Evolutionary conservation across 2,329 filamentous ascomycete genomes (phyloP).

Genomic region (Acephala macrosclerotiorum): DNA sequence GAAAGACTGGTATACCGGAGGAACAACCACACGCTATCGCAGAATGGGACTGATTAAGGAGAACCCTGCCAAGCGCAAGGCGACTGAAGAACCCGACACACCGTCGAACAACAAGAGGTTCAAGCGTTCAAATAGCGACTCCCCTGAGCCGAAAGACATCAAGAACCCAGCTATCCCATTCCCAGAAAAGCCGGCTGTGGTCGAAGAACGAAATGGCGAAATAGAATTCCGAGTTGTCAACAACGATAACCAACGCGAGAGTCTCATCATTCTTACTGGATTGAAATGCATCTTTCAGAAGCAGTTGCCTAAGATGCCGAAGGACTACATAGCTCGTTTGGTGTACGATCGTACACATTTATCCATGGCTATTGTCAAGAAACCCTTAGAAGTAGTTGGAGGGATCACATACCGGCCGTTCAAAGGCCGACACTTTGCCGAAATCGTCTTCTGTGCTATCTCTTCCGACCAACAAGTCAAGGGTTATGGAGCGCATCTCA

Average conservation of each 20-base stretch:
- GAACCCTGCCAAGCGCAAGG: constrained; percentile 70
- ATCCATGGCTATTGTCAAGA: constrained; percentile 97
- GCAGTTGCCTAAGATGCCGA: constrained; percentile 98
- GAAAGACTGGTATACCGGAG: background rate
- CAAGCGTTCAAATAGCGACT: constrained; percentile 57
- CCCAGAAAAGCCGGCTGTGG: constrained; percentile 90
- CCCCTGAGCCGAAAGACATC: constrained; percentile 46
- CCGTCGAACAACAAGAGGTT: constrained; percentile 70
- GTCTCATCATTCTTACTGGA: constrained; percentile 91
- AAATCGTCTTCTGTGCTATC: constrained; percentile 98
- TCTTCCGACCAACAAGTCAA: constrained; percentile 98
- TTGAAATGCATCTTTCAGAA: constrained; percentile 99
- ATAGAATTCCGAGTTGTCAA: constrained; percentile 99
- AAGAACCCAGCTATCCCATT: constrained; percentile 76
- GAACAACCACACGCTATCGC: background rate
- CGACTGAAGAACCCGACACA: constrained; percentile 68
- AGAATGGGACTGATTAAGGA: constrained; percentile 40
- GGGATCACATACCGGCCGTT: constrained; percentile 98
- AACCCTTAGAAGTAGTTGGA: constrained; percentile 92
- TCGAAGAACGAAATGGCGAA: constrained; percentile 91
- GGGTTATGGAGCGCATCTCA: constrained; percentile 95
- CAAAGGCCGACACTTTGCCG: constrained; percentile 88
- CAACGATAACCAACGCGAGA: constrained; percentile 89
- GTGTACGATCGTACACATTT: constrained; percentile 97
- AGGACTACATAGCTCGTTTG: constrained; percentile 96